phyloP scores from a whole-genome alignment of 1,284 basidiomycete species.

The Phlebopus sp. region DNA sequence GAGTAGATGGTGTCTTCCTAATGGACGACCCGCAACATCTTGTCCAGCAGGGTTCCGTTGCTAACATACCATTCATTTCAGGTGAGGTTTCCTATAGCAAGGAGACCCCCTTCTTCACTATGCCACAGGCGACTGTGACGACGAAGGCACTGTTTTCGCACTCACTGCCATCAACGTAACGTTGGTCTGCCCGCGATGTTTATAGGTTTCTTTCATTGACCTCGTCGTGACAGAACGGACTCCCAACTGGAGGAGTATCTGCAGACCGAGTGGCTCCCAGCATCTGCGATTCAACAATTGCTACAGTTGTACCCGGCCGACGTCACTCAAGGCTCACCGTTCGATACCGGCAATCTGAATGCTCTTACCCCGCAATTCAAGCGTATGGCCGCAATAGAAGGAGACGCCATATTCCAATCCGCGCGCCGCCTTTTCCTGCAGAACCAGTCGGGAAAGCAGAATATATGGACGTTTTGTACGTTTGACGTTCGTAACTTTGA shows the following conservation, averaged over 20 bases:
- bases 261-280: slow-evolving; percentile 32
- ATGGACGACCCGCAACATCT: slow-evolving; percentile 40
- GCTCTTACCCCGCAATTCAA: slow-evolving; percentile 51
- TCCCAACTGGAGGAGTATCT: slow-evolving; percentile 37
- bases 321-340: slow-evolving; percentile 49
- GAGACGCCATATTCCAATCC: slow-evolving; percentile 54
- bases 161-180: slow-evolving; percentile 43
- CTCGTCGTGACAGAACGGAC: slow-evolving; percentile 32
- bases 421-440: slow-evolving; percentile 52
- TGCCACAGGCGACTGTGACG: slow-evolving; percentile 45
- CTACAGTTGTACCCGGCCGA: slow-evolving; percentile 42
- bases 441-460: slow-evolving; percentile 39
- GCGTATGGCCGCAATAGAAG: slow-evolving; percentile 48
- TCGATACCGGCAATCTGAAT: slow-evolving; percentile 44
- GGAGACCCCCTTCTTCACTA: slow-evolving; percentile 40
- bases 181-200: slow-evolving; percentile 20
- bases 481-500: not conserved
- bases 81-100: slow-evolving; percentile 37
- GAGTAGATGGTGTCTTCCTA: slow-evolving; percentile 51
- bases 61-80: slow-evolving; percentile 45
- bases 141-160: slow-evolving; percentile 54
- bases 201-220: not conserved
- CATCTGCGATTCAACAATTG: slow-evolving; percentile 31
- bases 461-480: slow-evolving; percentile 48
- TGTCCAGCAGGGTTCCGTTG: slow-evolving; percentile 40